These are phyloP conservation scores for Trichophyton mentagrophytes DNA, from an alignment of 2,329 filamentous ascomycete genomes.

Conservation along the genomic window DNA sequence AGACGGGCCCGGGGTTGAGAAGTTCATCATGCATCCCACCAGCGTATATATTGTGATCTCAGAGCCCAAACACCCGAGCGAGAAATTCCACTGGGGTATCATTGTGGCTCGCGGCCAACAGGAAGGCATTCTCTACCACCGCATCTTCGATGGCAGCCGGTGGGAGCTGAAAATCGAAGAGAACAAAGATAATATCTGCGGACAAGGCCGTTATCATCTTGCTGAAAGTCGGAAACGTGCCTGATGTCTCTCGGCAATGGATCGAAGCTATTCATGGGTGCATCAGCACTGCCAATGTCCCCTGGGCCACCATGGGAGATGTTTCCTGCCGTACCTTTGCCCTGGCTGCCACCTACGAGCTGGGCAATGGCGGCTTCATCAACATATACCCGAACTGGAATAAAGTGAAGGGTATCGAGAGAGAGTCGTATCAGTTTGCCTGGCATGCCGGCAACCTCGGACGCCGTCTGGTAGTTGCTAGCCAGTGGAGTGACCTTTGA, in stretches of 20 bases:
- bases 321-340: background rate
- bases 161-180: background rate
- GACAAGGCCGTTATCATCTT: background rate
- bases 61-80: background rate
- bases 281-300: background rate
- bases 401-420: background rate
- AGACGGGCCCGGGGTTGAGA: background rate
- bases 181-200: background rate
- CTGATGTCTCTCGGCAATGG: background rate
- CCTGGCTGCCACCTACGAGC: background rate
- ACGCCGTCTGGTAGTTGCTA: background rate
- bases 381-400: background rate
- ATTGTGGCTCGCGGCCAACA: background rate
- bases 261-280: background rate
- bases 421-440: background rate
- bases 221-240: background rate
- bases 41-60: background rate
- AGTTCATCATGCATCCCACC: background rate
- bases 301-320: background rate
- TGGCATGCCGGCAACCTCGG: background rate
- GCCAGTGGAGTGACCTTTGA: background rate
- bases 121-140: background rate
- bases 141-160: background rate
- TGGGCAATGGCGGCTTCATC: background rate
- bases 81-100: conserved; percentile 4